Evolutionary conservation across 305 asterid species (phyloP).

Genomic region (Plantago rigida): DNA sequence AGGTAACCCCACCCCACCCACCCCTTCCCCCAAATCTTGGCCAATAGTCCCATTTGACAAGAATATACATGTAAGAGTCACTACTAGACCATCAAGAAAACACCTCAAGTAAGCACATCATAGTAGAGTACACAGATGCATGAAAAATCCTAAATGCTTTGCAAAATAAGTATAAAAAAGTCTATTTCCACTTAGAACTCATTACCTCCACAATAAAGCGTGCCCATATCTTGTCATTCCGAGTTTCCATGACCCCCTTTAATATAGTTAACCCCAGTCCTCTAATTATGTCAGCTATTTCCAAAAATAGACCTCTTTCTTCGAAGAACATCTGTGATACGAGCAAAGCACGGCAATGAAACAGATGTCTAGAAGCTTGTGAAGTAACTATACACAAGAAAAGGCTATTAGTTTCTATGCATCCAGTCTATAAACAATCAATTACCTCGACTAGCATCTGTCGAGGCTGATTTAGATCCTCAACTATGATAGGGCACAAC

Average conservation of each 20-base stretch:
- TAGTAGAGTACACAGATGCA: slow-evolving; percentile 1
- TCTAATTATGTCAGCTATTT: slow-evolving; percentile 91
- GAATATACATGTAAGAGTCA: too few relatives aligned
- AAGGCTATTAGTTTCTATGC: neutral
- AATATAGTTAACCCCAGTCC: slow-evolving; percentile 83
- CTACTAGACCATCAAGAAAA: neutral
- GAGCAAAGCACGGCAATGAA: slow-evolving; percentile 2
- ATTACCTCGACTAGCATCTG: slow-evolving; percentile 93
- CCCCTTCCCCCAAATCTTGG: too few relatives aligned
- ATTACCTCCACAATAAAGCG: slow-evolving; percentile 84
- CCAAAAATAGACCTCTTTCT: slow-evolving; percentile 77
- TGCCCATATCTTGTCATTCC: slow-evolving; percentile 82
- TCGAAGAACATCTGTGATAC: slow-evolving; percentile 76
- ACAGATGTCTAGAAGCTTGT: neutral
- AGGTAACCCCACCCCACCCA: neutral
- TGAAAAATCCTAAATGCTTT: neutral
- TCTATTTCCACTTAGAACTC: neutral
- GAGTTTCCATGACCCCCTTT: slow-evolving; percentile 88
- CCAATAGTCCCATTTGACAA: too few relatives aligned
- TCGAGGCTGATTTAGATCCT: slow-evolving; percentile 83
- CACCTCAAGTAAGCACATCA: neutral
- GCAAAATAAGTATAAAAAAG: neutral
- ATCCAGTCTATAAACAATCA: slow-evolving; percentile 1
- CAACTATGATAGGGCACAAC: slow-evolving; percentile 83
- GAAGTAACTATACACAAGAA: neutral